phyloP scores from a whole-genome alignment of 2,329 filamentous ascomycete species.

The Zymoseptoria ardabiliae region DNA sequence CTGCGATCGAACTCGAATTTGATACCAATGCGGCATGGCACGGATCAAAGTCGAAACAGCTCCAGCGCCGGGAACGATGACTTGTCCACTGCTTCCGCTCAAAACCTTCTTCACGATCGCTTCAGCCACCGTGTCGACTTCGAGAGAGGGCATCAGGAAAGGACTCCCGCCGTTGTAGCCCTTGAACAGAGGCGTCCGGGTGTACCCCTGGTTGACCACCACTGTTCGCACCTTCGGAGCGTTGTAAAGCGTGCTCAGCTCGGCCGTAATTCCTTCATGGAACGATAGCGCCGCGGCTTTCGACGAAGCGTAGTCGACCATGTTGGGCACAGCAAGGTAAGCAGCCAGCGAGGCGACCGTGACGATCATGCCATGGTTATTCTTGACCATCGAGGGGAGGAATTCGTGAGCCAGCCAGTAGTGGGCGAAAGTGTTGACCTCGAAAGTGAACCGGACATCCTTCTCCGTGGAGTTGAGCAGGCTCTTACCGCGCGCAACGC shows the following conservation, averaged over 20 bases:
- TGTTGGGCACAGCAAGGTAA: constrained; percentile 33
- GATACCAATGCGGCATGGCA: constrained; percentile 1
- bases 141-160: constrained; percentile 48
- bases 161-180: constrained; percentile 46
- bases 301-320: constrained; percentile 44
- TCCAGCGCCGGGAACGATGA: constrained; percentile 44
- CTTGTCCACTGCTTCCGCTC: constrained; percentile 49
- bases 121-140: constrained; percentile 58
- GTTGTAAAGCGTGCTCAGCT: constrained; percentile 35
- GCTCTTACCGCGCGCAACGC: constrained; percentile 39
- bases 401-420: constrained; percentile 46
- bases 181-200: constrained; percentile 53
- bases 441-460: constrained; percentile 42
- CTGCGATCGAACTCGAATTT: neutral
- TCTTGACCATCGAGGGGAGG: constrained; percentile 44
- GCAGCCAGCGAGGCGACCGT: constrained; percentile 49
- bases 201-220: constrained; percentile 58
- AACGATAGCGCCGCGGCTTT: constrained; percentile 48
- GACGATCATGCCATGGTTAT: constrained; percentile 50
- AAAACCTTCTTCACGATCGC: constrained; percentile 55
- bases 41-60: neutral
- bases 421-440: constrained; percentile 47
- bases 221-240: constrained; percentile 50
- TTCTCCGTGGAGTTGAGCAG: constrained; percentile 40
- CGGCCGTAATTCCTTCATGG: constrained; percentile 42